These are phyloP conservation scores for Termitomyces sp. DNA, from an alignment of 768 basidiomycete genomes.

Conservation along the genomic window DNA sequence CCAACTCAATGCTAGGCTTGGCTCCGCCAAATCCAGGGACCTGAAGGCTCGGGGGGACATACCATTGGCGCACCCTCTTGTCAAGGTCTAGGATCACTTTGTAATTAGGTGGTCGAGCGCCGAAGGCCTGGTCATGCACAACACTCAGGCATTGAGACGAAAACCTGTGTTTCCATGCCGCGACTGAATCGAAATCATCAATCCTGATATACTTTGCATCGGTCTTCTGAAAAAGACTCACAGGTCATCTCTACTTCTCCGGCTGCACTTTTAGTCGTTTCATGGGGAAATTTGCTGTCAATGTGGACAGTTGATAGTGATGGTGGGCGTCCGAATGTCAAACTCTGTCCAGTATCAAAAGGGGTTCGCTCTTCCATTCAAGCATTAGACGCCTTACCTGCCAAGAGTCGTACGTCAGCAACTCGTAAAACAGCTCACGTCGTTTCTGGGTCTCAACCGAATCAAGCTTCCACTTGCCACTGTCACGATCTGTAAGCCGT, in stretches of 20 bases:
- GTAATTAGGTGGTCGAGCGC: slow-evolving; percentile 57
- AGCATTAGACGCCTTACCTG: slow-evolving; percentile 39
- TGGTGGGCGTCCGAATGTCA: slow-evolving; percentile 69
- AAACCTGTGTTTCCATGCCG: slow-evolving; percentile 68
- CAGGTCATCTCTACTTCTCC: slow-evolving; percentile 62
- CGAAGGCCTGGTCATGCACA: slow-evolving; percentile 66
- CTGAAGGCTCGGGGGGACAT: slow-evolving; percentile 59
- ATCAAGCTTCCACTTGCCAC: slow-evolving; percentile 58
- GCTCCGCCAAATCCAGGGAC: slow-evolving; percentile 59
- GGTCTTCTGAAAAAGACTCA: slow-evolving; percentile 25
- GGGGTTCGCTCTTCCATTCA: not conserved
- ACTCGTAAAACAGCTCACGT: slow-evolving; percentile 59
- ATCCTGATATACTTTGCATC: not conserved
- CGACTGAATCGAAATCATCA: slow-evolving; percentile 32
- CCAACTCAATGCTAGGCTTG: slow-evolving; percentile 33
- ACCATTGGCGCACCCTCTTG: slow-evolving; percentile 58
- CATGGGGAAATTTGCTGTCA: slow-evolving; percentile 48
- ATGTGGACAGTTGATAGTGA: slow-evolving; percentile 55
- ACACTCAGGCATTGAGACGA: slow-evolving; percentile 55
- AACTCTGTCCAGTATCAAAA: slow-evolving; percentile 36
- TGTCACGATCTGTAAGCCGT: slow-evolving; percentile 52
- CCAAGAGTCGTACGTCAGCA: slow-evolving; percentile 66
- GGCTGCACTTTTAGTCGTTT: slow-evolving; percentile 34
- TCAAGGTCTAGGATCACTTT: slow-evolving; percentile 60
- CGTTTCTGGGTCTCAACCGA: slow-evolving; percentile 52